phyloP scores from a whole-genome alignment of 768 basidiomycete genomes.

The Lyophyllum shimeji region DNA sequence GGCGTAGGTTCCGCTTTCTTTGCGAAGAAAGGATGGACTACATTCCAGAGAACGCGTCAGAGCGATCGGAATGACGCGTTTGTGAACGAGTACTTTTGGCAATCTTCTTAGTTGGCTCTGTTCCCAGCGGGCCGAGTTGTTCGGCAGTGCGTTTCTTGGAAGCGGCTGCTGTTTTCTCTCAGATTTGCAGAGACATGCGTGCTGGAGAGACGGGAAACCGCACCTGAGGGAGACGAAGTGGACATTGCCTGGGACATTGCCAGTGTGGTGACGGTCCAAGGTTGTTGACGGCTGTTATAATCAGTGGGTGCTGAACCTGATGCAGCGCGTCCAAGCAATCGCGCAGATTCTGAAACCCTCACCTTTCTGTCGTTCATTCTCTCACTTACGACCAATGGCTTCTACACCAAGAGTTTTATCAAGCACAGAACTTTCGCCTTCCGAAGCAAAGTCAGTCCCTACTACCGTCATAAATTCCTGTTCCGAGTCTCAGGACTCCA shows the following conservation, averaged over 20 bases:
- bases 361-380: not conserved
- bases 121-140: slow-evolving; percentile 5
- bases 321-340: slow-evolving; percentile 6
- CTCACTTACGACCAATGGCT: slow-evolving; percentile 1
- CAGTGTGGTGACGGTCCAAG: not conserved
- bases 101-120: slow-evolving; percentile 8
- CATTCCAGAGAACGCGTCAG: not conserved
- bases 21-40: slow-evolving; percentile 44
- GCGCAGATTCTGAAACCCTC: not conserved
- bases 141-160: slow-evolving; percentile 14
- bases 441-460: slow-evolving; percentile 57
- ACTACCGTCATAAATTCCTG: not conserved
- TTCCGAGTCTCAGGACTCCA: not conserved
- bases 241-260: too few relatives aligned
- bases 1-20: slow-evolving; percentile 18
- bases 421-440: slow-evolving; percentile 45
- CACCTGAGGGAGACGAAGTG: not conserved
- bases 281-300: not conserved
- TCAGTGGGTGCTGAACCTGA: not conserved
- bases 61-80: not conserved
- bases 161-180: not conserved
- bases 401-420: slow-evolving; percentile 50
- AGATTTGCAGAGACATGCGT: not conserved
- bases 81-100: slow-evolving; percentile 9
- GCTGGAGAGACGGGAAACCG: not conserved